Evolutionary conservation across 768 basidiomycete species (phyloP).

Genomic region (Russula griseocarnosa): DNA sequence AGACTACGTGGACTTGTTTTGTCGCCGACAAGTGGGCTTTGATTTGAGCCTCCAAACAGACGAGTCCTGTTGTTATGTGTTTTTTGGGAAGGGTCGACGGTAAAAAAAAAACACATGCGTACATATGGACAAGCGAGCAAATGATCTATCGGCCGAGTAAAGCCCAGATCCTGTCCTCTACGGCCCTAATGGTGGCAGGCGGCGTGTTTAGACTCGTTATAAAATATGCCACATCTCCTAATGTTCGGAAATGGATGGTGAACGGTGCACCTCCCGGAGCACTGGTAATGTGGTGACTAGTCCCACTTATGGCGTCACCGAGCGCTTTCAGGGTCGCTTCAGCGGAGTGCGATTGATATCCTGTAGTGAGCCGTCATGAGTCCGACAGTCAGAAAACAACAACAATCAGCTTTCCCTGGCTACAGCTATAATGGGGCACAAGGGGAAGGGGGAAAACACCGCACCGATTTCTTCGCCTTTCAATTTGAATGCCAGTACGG

Average conservation of each 20-base stretch:
- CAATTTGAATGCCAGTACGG: constrained; percentile 76
- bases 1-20: too few relatives aligned
- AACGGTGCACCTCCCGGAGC: constrained; percentile 55
- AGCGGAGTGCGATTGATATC: constrained; percentile 59
- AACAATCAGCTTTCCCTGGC: not conserved
- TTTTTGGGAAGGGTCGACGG: not conserved
- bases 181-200: constrained; percentile 46
- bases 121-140: not conserved
- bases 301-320: constrained; percentile 32
- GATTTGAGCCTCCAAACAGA: constrained; percentile 16
- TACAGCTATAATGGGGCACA: too few relatives aligned
- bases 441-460: constrained; percentile 21
- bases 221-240: constrained; percentile 91
- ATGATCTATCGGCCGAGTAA: constrained; percentile 28
- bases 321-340: constrained; percentile 56
- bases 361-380: too few relatives aligned
- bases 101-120: not conserved
- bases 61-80: not conserved
- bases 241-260: constrained; percentile 78
- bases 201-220: constrained; percentile 83
- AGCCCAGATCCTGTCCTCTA: constrained; percentile 61
- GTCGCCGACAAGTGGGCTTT: constrained; percentile 13
- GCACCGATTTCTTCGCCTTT: constrained; percentile 51
- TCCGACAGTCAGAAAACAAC: not conserved
- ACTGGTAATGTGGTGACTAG: constrained; percentile 34